These are phyloP conservation scores for Basipetospora sp. DNA, from an alignment of 2,329 filamentous ascomycete species.

Conservation along the genomic window DNA sequence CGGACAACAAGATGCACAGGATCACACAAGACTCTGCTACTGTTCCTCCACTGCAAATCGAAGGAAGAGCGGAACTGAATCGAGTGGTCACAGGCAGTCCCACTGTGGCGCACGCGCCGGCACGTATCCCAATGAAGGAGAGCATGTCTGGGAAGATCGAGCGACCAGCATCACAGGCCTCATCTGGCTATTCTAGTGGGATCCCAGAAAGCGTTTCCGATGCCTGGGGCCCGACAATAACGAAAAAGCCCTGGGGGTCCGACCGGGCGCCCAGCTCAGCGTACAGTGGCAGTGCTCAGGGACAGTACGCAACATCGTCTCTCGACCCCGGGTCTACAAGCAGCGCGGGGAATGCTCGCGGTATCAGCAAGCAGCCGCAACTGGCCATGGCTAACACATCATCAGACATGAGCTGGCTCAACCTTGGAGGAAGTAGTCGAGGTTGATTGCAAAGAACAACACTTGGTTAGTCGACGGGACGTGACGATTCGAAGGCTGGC, in stretches of 20 bases:
- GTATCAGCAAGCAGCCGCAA: constrained; percentile 35
- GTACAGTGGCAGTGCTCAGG: constrained; percentile 26
- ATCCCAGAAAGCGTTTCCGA: constrained; percentile 50
- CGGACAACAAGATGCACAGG: constrained; percentile 24
- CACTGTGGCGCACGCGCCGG: constrained; percentile 46
- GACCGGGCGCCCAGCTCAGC: constrained; percentile 37
- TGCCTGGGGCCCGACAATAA: constrained; percentile 34
- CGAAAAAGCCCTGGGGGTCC: constrained; percentile 32
- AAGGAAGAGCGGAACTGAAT: constrained; percentile 47
- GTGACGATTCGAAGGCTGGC: no score
- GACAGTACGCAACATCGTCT: constrained; percentile 22
- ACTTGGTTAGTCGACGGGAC: no score
- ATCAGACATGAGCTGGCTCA: constrained; percentile 69
- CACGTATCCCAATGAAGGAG: constrained; percentile 35
- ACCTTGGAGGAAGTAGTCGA: constrained; percentile 39
- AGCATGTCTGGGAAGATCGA: constrained; percentile 49
- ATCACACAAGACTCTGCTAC: constrained; percentile 53
- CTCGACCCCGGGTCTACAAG: constrained; percentile 12
- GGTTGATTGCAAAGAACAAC: constrained; percentile 4
- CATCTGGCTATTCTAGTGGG: constrained; percentile 48
- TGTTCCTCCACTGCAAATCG: constrained; percentile 53
- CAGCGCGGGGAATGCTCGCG: no score
- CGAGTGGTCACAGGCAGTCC: constrained; percentile 56
- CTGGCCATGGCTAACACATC: constrained; percentile 34
- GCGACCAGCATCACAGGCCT: constrained; percentile 36